Percentiles rank a stretch among this genome's conserved stretches.
Evolutionary conservation across 2,329 filamentous ascomycete species (phyloP).

Genomic region (Colletotrichum tropicale): DNA sequence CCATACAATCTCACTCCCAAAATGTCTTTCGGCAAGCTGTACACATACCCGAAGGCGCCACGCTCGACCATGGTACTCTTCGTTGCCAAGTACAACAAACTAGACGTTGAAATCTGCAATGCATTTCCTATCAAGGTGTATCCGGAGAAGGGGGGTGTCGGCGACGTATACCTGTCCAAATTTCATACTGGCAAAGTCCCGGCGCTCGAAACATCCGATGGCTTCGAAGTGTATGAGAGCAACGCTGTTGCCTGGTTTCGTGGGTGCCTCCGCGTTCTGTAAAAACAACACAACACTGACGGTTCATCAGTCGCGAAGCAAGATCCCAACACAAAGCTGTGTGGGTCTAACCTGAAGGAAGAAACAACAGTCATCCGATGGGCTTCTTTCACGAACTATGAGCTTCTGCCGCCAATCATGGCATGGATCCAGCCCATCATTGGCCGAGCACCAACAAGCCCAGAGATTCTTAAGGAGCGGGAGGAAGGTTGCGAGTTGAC

Average conservation of each 20-base stretch:
- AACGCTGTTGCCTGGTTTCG: background rate
- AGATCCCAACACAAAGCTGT: background rate
- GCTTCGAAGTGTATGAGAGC: background rate
- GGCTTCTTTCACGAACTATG: background rate
- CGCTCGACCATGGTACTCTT: background rate
- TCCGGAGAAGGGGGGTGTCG: background rate
- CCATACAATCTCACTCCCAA: background rate
- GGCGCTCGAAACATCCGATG: background rate
- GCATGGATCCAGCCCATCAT: background rate
- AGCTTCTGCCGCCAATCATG: background rate
- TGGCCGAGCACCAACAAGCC: background rate
- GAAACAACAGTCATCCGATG: background rate
- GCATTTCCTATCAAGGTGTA: background rate
- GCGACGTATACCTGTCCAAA: background rate
- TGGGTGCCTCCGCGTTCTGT: background rate
- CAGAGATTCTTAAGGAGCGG: background rate
- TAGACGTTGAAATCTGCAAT: background rate
- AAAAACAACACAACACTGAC: background rate
- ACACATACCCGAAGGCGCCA: background rate
- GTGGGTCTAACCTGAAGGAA: background rate
- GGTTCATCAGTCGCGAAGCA: background rate
- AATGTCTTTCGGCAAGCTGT: slow-evolving; percentile 1
- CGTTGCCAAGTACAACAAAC: background rate
- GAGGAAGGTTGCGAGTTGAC: background rate
- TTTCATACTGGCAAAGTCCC: background rate